Percentiles rank a stretch among this genome's conserved stretches.
These are phyloP conservation scores for Eleusine coracana DNA, from an alignment of 176 grass and related monocot species.

Conservation along the genomic window DNA sequence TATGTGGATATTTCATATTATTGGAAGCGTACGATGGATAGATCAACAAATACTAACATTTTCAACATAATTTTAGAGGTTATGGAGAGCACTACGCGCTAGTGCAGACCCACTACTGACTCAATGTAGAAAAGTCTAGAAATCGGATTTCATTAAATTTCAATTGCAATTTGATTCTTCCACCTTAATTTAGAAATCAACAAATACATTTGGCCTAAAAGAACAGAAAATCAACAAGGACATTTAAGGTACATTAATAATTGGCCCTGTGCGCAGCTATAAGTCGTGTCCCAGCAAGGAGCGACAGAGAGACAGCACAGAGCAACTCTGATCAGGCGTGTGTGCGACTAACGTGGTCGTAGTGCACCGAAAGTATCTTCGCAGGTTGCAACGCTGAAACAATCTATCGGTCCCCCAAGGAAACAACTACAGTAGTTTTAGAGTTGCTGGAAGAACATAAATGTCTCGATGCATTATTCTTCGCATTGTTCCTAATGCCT, in stretches of 20 bases:
- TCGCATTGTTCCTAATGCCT: background rate
- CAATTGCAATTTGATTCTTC: background rate
- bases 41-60: background rate
- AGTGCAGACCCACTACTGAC: constrained; percentile 1
- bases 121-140: background rate
- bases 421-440: background rate
- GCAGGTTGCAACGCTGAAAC: background rate
- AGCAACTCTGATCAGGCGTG: background rate
- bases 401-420: background rate
- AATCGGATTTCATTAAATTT: background rate
- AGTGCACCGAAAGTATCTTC: background rate
- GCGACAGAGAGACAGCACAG: background rate
- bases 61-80: background rate
- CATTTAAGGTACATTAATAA: no score
- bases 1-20: background rate
- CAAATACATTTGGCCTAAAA: no score
- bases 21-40: background rate
- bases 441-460: background rate
- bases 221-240: no score
- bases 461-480: background rate
- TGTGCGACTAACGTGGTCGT: background rate
- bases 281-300: background rate
- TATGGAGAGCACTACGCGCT: background rate
- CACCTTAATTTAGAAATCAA: background rate
- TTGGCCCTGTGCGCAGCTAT: no score